Evolutionary conservation across 441 rosid genomes (phyloP).

Genomic region (Omphalea diandra): DNA sequence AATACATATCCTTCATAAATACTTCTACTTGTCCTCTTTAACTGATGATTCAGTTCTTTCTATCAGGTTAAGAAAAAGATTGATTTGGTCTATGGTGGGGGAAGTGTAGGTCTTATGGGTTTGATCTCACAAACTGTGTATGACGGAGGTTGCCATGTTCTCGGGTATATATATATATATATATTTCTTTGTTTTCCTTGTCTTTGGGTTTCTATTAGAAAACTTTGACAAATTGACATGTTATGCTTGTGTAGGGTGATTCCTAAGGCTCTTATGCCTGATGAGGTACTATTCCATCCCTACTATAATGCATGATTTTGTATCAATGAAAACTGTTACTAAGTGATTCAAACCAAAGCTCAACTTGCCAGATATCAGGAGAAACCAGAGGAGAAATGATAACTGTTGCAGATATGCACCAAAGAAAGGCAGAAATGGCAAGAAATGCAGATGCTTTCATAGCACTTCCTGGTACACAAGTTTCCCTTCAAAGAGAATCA

Average conservation of each 20-base stretch:
- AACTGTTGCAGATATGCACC: constrained; percentile 43
- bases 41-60: background rate
- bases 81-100: constrained; percentile 54
- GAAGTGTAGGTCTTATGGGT: constrained; percentile 56
- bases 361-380: constrained; percentile 34
- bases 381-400: constrained; percentile 35
- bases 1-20: background rate
- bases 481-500: background rate
- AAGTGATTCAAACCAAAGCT: background rate
- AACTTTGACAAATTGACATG: background rate
- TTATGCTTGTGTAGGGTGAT: constrained; percentile 38
- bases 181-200: background rate
- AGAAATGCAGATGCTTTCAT: constrained; percentile 42
- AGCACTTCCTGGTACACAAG: constrained; percentile 41
- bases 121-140: constrained; percentile 42
- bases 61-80: constrained; percentile 42
- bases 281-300: constrained; percentile 39
- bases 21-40: background rate
- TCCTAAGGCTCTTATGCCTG: constrained; percentile 55
- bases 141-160: constrained; percentile 50
- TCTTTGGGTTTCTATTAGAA: background rate
- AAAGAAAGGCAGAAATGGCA: constrained; percentile 51
- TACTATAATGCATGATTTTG: background rate
- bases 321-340: background rate
- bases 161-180: constrained; percentile 35